These are phyloP conservation scores for Magnusiomyces ingens DNA, from an alignment of 1,139 yeast species.

Conservation along the genomic window DNA sequence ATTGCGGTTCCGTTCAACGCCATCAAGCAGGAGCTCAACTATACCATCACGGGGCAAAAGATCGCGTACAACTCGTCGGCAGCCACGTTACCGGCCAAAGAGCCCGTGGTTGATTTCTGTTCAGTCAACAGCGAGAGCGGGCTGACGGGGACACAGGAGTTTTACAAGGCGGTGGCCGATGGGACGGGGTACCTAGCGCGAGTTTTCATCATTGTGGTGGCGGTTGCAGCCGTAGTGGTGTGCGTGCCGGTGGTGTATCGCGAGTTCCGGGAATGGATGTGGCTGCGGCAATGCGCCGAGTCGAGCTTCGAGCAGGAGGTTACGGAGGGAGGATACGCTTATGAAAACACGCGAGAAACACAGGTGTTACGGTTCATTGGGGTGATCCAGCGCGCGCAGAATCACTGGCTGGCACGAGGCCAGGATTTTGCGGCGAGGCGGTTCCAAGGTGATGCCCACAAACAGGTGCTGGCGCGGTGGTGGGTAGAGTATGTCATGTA, in stretches of 20 bases:
- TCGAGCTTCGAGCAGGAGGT: conserved; percentile 18
- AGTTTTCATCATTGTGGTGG: conserved; percentile 38
- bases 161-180: conserved; percentile 31
- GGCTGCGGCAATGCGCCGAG: conserved; percentile 29
- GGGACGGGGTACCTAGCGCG: conserved; percentile 35
- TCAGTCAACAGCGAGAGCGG: conserved; percentile 16
- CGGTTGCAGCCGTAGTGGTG: conserved; percentile 36
- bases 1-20: conserved; percentile 49
- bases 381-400: conserved; percentile 9
- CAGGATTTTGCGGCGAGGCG: conserved; percentile 11
- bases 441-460: conserved; percentile 4
- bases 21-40: conserved; percentile 39
- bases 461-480: conserved; percentile 28
- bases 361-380: not conserved
- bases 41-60: conserved; percentile 10
- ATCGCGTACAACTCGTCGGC: conserved; percentile 18
- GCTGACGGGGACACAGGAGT: conserved; percentile 21
- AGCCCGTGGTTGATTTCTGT: conserved; percentile 23
- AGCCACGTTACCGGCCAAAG: conserved; percentile 26
- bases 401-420: conserved; percentile 13
- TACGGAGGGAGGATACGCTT: not conserved
- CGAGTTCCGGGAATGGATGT: conserved; percentile 48
- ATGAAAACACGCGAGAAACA: not conserved
- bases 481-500: conserved; percentile 29
- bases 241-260: conserved; percentile 40